Evolutionary conservation across 75 land plant genomes (phyloP).

Genomic region (Isoetes taiwanensis): DNA sequence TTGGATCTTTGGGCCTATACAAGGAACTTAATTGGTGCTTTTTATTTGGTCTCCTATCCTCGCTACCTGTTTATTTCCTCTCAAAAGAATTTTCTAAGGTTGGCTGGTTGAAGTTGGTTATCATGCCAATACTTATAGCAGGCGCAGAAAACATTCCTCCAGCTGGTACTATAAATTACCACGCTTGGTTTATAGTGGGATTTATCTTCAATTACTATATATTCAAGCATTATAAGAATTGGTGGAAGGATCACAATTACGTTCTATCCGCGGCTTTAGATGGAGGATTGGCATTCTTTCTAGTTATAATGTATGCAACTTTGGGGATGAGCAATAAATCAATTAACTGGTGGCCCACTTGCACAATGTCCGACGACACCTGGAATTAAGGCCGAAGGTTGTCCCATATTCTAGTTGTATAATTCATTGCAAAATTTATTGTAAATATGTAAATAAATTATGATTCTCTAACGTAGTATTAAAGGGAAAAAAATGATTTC

Average conservation of each 20-base stretch:
- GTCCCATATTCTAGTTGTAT: no score
- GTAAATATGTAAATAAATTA: no score
- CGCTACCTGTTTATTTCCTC: constrained; percentile 52
- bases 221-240: constrained; percentile 33
- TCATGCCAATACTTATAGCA: constrained; percentile 66
- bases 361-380: constrained; percentile 24
- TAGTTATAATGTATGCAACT: constrained; percentile 35
- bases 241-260: constrained; percentile 63
- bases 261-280: constrained; percentile 54
- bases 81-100: constrained; percentile 40
- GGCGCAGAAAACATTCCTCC: constrained; percentile 56
- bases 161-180: constrained; percentile 42
- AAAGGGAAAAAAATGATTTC: no score
- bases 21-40: constrained; percentile 62
- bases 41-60: constrained; percentile 57
- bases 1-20: constrained; percentile 56
- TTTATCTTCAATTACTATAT: constrained; percentile 49
- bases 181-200: constrained; percentile 47
- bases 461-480: no score
- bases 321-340: constrained; percentile 8
- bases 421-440: no score
- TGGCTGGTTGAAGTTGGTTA: constrained; percentile 50
- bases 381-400: constrained; percentile 1
- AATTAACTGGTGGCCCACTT: constrained; percentile 35
- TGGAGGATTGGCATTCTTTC: constrained; percentile 57